Conservation (phyloP, 176 grass and related monocot genomes). For the Triticum turgidum region DNA sequence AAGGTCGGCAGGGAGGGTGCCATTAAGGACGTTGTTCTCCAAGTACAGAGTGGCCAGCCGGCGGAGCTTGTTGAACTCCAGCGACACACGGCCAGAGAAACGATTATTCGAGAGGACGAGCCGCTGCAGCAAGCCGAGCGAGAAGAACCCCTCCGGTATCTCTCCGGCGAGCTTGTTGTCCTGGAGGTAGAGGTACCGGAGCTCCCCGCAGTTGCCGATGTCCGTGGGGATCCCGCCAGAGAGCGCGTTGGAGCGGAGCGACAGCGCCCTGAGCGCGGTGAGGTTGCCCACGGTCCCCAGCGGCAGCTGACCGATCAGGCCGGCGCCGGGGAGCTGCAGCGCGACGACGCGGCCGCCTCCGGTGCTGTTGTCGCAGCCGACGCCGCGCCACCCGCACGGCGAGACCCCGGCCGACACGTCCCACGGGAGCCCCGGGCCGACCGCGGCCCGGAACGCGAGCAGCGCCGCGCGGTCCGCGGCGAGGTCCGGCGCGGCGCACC, state of each 20-base stretch:
- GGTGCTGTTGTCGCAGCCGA: constrained; percentile 37
- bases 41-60: constrained; percentile 45
- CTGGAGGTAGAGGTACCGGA: constrained; percentile 44
- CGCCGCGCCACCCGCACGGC: constrained; percentile 69
- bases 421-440: constrained; percentile 47
- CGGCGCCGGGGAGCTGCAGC: constrained; percentile 44
- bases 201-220: constrained; percentile 44
- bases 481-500: constrained; percentile 30
- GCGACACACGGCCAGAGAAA: constrained; percentile 37
- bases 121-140: constrained; percentile 42
- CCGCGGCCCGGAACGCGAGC: constrained; percentile 48
- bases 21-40: constrained; percentile 50
- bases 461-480: constrained; percentile 60
- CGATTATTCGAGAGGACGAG: constrained; percentile 52
- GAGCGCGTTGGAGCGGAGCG: constrained; percentile 66
- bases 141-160: constrained; percentile 54
- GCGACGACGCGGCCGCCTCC: constrained; percentile 33
- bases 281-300: constrained; percentile 56
- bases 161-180: constrained; percentile 46
- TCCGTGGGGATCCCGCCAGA: constrained; percentile 62
- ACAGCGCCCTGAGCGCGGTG: constrained; percentile 50
- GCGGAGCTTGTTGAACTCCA: constrained; percentile 50
- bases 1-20: constrained; percentile 46
- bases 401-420: constrained; percentile 14
- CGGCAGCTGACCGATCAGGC: constrained; percentile 42